Percentiles rank a stretch among this genome's conserved stretches.
phyloP scores from a whole-genome alignment of 768 basidiomycete species.

The Phaffia tasmanica region DNA sequence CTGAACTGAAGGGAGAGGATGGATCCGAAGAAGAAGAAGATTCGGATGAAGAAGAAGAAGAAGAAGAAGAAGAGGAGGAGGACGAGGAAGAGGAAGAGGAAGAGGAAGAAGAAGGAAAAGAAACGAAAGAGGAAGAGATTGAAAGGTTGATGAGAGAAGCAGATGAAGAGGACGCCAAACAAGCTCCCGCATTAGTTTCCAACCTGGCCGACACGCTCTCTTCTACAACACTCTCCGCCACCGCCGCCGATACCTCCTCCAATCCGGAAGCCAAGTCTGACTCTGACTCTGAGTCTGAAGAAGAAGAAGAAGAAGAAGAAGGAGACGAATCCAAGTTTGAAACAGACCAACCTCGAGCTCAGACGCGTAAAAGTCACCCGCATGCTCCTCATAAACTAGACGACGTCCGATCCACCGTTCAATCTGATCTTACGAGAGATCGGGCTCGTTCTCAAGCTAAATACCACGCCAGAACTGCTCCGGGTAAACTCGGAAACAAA shows the following conservation, averaged over 20 bases:
- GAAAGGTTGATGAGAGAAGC: conserved; percentile 22
- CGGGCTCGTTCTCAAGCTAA: conserved; percentile 58
- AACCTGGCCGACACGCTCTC: conserved; percentile 33
- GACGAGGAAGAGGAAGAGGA: conserved; percentile 37
- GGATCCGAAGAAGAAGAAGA: conserved; percentile 21
- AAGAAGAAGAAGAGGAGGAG: conserved; percentile 40
- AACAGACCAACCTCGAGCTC: conserved; percentile 7
- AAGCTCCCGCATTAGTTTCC: conserved; percentile 27
- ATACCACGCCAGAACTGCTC: conserved; percentile 63
- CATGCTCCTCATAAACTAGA: conserved; percentile 22
- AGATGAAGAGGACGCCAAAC: conserved; percentile 19
- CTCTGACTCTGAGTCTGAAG: neutral
- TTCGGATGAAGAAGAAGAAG: conserved; percentile 36
- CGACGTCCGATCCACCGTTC: conserved; percentile 52
- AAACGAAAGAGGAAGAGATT: conserved; percentile 29
- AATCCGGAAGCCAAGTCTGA: neutral
- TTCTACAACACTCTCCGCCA: conserved; percentile 29
- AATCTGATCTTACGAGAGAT: conserved; percentile 50
- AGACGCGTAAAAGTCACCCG: conserved; percentile 1
- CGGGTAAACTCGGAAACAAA: conserved; percentile 49
- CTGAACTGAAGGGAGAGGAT: conserved; percentile 20
- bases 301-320: no score
- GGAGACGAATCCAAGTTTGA: conserved; percentile 1
- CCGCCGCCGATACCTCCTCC: neutral
- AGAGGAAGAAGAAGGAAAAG: conserved; percentile 24